phyloP scores from a whole-genome alignment of 2,329 filamentous ascomycete genomes.

The Shiraia sp. region DNA sequence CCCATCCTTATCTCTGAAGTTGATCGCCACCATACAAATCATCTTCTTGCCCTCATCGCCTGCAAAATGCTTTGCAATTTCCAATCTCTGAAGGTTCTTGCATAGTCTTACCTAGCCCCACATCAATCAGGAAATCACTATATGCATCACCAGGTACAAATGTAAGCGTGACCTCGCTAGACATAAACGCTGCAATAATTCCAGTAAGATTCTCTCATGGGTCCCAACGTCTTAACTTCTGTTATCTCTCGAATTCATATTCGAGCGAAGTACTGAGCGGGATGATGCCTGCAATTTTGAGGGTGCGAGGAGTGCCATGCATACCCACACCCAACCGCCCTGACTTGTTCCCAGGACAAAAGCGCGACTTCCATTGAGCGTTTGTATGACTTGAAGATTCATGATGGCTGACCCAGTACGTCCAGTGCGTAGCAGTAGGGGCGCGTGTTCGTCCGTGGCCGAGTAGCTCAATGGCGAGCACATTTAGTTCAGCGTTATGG shows the following conservation, averaged over 20 bases:
- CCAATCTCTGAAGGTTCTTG: conserved; percentile 50
- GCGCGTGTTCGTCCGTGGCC: conserved; percentile 57
- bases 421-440: conserved; percentile 50
- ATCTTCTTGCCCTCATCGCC: conserved; percentile 55
- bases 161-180: conserved; percentile 42
- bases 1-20: conserved; percentile 54
- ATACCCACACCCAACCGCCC: conserved; percentile 56
- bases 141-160: conserved; percentile 50
- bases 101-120: conserved; percentile 52
- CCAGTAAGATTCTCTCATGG: conserved; percentile 37
- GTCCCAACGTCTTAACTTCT: conserved; percentile 56
- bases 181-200: conserved; percentile 48
- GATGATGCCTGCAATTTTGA: conserved; percentile 56
- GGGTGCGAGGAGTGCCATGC: conserved; percentile 58
- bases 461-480: conserved; percentile 58
- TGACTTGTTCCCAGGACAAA: conserved; percentile 58
- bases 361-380: conserved; percentile 48
- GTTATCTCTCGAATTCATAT: conserved; percentile 51
- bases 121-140: conserved; percentile 51
- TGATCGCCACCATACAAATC: conserved; percentile 55
- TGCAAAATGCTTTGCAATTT: conserved; percentile 51
- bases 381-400: conserved; percentile 47
- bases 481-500: conserved; percentile 49
- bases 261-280: conserved; percentile 59
- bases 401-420: conserved; percentile 60